These are phyloP conservation scores for Euptelea pleiosperma DNA, from an alignment of 164 flowering plant genomes.

Conservation along the genomic window DNA sequence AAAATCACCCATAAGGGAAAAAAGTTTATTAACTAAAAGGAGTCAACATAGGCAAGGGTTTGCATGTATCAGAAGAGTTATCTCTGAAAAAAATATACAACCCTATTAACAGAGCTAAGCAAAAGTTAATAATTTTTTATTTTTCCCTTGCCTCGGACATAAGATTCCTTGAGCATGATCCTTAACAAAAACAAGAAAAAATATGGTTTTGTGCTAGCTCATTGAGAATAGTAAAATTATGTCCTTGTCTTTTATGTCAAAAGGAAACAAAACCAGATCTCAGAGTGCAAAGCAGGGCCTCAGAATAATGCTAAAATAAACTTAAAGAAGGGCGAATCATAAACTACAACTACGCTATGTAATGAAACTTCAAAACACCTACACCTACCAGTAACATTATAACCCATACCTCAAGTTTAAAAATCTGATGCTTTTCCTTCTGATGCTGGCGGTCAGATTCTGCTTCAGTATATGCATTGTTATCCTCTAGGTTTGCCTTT, in stretches of 20 bases:
- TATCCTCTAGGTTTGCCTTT: slow-evolving; percentile 60
- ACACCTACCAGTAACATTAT: neutral
- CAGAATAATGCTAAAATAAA: neutral
- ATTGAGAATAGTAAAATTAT: neutral
- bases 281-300: no score
- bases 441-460: slow-evolving; percentile 54
- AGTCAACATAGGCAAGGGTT: neutral
- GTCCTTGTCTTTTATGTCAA: no score
- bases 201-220: neutral
- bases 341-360: neutral
- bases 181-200: neutral
- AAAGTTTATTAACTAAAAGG: neutral
- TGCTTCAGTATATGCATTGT: slow-evolving; percentile 39
- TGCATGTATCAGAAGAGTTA: neutral
- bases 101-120: slow-evolving; percentile 1
- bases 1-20: neutral
- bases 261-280: no score
- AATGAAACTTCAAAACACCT: slow-evolving; percentile 2
- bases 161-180: neutral
- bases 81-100: neutral
- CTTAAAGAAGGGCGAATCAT: neutral
- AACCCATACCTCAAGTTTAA: slow-evolving; percentile 79
- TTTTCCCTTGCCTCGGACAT: slow-evolving; percentile 2
- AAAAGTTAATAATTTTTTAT: neutral
- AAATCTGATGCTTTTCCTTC: slow-evolving; percentile 61